These are phyloP conservation scores for Apophysomyces sp. DNA, from an alignment of 371 early-diverging fungal genomes.

Conservation along the genomic window DNA sequence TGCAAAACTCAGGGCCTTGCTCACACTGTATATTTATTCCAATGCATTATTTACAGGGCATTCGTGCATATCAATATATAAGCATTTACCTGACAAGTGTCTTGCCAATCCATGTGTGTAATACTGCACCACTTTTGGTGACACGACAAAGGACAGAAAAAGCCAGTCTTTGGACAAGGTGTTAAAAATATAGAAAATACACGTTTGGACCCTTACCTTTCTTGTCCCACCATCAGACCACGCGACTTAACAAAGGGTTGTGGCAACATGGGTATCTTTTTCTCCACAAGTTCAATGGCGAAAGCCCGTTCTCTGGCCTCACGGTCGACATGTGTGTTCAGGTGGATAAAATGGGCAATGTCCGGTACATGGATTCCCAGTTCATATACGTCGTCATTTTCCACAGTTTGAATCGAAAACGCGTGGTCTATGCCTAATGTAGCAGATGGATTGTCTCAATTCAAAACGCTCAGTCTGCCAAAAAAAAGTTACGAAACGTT, in stretches of 20 bases:
- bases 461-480: no score
- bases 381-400: constrained; percentile 41
- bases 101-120: constrained; percentile 56
- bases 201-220: constrained; percentile 41
- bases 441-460: background rate
- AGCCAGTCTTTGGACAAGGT: constrained; percentile 17
- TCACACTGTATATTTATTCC: constrained; percentile 29
- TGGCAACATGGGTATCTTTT: constrained; percentile 90
- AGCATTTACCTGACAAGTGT: constrained; percentile 68
- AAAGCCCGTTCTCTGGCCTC: constrained; percentile 79
- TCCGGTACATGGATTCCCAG: constrained; percentile 93
- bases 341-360: constrained; percentile 77
- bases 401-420: constrained; percentile 18
- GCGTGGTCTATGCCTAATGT: constrained; percentile 22
- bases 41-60: no score
- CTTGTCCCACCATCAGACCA: constrained; percentile 69
- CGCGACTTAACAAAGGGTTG: constrained; percentile 68
- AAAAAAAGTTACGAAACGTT: background rate
- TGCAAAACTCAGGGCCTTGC: constrained; percentile 32
- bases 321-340: constrained; percentile 68
- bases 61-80: background rate
- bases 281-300: constrained; percentile 76
- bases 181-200: constrained; percentile 30
- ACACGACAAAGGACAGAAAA: constrained; percentile 69
- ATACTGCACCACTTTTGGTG: constrained; percentile 48